phyloP scores from a whole-genome alignment of 306 rosid genomes.

The Inga laurina region DNA sequence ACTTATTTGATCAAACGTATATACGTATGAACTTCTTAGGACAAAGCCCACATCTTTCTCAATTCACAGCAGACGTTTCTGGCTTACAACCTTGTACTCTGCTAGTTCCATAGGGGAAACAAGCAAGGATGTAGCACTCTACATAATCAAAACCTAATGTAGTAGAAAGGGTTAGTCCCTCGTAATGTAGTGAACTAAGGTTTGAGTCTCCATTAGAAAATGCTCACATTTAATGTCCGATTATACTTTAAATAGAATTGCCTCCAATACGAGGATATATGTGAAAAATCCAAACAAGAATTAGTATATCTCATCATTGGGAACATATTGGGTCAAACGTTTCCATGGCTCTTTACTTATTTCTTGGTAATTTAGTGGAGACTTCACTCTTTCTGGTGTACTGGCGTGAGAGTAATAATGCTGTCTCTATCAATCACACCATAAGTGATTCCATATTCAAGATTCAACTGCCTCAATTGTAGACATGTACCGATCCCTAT shows the following conservation, averaged over 20 bases:
- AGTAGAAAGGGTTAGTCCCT: too few relatives aligned
- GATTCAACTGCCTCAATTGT: slow-evolving; percentile 93
- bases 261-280: too few relatives aligned
- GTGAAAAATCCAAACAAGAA: too few relatives aligned
- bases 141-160: slow-evolving; percentile 34
- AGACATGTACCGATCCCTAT: slow-evolving; percentile 84
- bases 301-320: slow-evolving; percentile 79
- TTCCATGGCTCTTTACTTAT: slow-evolving; percentile 64
- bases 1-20: background rate
- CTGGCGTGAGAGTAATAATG: slow-evolving; percentile 79
- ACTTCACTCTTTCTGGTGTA: slow-evolving; percentile 83
- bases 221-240: too few relatives aligned
- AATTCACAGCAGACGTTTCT: too few relatives aligned
- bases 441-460: slow-evolving; percentile 66
- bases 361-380: slow-evolving; percentile 51
- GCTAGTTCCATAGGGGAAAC: slow-evolving; percentile 24
- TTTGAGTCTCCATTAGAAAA: too few relatives aligned
- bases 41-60: too few relatives aligned
- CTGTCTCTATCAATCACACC: slow-evolving; percentile 81
- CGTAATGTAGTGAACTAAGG: too few relatives aligned
- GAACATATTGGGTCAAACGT: slow-evolving; percentile 72
- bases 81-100: background rate
- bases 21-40: too few relatives aligned
- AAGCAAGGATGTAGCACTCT: slow-evolving; percentile 23
- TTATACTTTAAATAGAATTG: too few relatives aligned